Evolutionary conservation across 495 filamentous ascomycete genomes (phyloP), one percentile per base, ranked within the genome.

Genomic region (Talaromyces wortmannii): DNA sequence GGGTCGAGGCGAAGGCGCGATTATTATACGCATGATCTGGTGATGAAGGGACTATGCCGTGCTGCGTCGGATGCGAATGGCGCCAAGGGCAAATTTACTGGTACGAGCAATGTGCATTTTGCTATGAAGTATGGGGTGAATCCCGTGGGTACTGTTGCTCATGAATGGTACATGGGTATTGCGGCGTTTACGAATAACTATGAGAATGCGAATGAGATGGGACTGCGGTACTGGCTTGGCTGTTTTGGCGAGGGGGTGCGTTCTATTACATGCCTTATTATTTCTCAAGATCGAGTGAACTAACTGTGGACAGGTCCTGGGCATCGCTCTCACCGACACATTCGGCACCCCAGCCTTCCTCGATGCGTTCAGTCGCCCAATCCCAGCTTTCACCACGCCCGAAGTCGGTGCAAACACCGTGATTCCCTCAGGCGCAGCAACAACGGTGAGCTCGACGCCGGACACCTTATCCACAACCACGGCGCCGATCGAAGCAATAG

Each of bases 131-230:
- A 92, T 66, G 82, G 81, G 17, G 79, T 94, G 30, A 71, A 81
- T 7, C 89, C 92, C 0, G 83, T 98, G 16, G 94, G 94, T 13
- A 98, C 94, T 3, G 92, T 98, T 1, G 94, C 95, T 0, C 94
- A 98, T 59, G 94, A 98, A 71, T 98, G 95, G 95, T 97, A 96
- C 73, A 98, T 98, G 94, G 90, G 89, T 43, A 90, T 95, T 52
- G 94, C 94, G 13, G 92, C 94, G 33, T 88, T 96, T 62, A 92
- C 88, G 4, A 78, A 88, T 53, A 83, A 96, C 70, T 98, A 97
- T 61, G 73, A 78, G 57, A 78, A 80, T 50, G 90, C 95, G 6
- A 96, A 90, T 54, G 90, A 92, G 66, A 78, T 85, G 55, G 90
- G 88, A 0, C 72, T 98, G 63, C 71, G 80, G 48, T 89, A 91